phyloP scores from a whole-genome alignment of 345 rosid genomes.

The Corchorus capsularis region DNA sequence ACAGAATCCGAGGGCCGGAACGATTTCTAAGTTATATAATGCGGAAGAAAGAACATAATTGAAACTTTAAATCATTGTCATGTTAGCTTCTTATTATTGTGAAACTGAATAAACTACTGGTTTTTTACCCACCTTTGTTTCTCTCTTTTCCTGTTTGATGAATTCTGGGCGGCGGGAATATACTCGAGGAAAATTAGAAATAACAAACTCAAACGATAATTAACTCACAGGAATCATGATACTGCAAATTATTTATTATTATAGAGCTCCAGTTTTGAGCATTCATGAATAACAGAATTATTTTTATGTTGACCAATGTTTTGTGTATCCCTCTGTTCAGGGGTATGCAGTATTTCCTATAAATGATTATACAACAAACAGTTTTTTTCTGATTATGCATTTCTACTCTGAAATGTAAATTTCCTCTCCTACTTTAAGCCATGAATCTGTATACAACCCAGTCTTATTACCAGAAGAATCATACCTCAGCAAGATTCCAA shows the following conservation, averaged over 20 bases:
- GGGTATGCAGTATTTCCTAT: not conserved
- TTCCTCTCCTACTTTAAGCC: conserved; percentile 71
- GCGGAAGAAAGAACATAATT: no score
- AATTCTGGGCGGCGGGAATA: no score
- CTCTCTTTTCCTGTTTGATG: no score
- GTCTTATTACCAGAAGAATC: conserved; percentile 20
- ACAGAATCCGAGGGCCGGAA: no score
- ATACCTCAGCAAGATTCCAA: conserved; percentile 66
- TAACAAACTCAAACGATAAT: no score
- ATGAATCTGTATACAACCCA: conserved; percentile 32
- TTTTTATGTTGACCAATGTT: not conserved
- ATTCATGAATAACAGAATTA: not conserved
- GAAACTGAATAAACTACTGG: no score
- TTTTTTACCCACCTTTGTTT: no score
- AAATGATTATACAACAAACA: not conserved
- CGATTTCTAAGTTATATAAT: no score
- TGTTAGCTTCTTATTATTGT: no score
- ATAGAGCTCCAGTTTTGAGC: not conserved
- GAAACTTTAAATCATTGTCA: no score
- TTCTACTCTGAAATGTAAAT: conserved; percentile 38
- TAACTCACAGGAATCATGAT: not conserved
- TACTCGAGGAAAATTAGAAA: no score
- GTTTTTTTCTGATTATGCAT: not conserved
- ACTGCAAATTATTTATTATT: not conserved
- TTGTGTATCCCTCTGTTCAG: not conserved